Conservation (phyloP, 2,329 filamentous ascomycete species). For the Talaromyces verruculosus region DNA sequence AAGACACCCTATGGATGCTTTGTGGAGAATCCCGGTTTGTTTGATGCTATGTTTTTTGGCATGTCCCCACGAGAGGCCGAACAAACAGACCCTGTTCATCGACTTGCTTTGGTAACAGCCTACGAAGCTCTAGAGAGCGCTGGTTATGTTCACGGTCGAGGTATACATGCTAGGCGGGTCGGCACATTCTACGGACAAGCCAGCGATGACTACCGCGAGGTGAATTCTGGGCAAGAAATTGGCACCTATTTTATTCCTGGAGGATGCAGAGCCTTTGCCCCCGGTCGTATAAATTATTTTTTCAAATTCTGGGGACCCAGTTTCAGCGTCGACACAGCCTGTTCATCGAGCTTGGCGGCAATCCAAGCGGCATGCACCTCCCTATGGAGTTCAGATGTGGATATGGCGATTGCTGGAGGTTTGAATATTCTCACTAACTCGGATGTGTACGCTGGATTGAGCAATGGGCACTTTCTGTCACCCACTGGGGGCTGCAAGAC, state of each 20-base stretch:
- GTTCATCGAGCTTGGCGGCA: constrained; percentile 67
- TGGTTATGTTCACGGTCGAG: constrained; percentile 60
- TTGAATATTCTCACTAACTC: constrained; percentile 69
- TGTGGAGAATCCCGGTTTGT: constrained; percentile 51
- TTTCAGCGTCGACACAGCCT: constrained; percentile 69
- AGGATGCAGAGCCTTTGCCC: constrained; percentile 58
- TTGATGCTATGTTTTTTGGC: constrained; percentile 13
- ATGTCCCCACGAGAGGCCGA: constrained; percentile 61
- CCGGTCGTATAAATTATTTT: constrained; percentile 67
- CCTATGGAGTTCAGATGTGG: constrained; percentile 62
- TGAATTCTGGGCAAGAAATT: constrained; percentile 66
- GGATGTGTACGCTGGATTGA: constrained; percentile 71
- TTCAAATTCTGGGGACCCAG: constrained; percentile 71
- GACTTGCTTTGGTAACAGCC: constrained; percentile 71
- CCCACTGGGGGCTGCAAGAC: constrained; percentile 46
- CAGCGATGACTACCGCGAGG: constrained; percentile 66
- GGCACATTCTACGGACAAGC: constrained; percentile 72
- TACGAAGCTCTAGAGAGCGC: constrained; percentile 79
- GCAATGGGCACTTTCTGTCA: constrained; percentile 43
- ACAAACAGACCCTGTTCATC: constrained; percentile 77
- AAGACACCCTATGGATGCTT: constrained; percentile 76
- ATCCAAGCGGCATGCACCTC: constrained; percentile 66
- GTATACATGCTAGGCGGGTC: constrained; percentile 38
- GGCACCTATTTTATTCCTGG: constrained; percentile 65
- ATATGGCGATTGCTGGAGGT: constrained; percentile 74